Base-by-base conservation (phyloP, 169 alveolate species). In the Babesia bigemina region DNA sequence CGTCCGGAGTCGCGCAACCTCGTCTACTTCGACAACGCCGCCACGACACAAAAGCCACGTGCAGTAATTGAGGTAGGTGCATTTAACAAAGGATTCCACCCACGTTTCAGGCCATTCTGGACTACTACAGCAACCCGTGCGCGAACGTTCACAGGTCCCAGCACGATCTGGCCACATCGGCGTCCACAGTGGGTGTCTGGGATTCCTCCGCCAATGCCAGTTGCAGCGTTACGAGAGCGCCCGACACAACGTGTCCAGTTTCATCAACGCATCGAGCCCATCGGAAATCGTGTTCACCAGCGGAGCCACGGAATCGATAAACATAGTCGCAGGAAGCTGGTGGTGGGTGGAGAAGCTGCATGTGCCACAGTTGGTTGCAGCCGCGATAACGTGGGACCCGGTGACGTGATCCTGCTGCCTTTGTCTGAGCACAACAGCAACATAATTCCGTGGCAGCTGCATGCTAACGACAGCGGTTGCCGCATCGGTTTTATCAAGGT, bases 1-100 rank as follows among this genome's bases (percentile, higher is more conserved):
- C 39, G 24, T 6, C 53, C 19, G 22, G 77, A 50, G 0, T 26
- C 48, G 8, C 11, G 29, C 33, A 70, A 70, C 28, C 67, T 79
- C 28, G 56, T 82, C n/a, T 89, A 89, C 75, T 70, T 89, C 69
- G 91, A 89, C 89, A 89, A 77, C 65, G 93, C 93, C 13, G 87
- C 93, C 12, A 85, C 91, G 16, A 76, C 93, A 39, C 93, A 89
- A 42, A 85, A 85, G 58, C 93, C 93, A 7, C 16, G 21, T 14
- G 44, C 49, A 28, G 92, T 85, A 19, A 63, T 89, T 13, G 55
- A 71, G 70, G 93, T 86, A 52, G 53, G 82, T 33, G 39, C 24
- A 29, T 22, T 24, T 17, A 24, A 17, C n/a, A 11, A 9, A 13
- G 14, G 44, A 39, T 29, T 22, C 10, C 53, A 62, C 45, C 14